Base-by-base conservation (phyloP, 1,284 basidiomycete genomes). In the Microbotryum scabiosae region DNA sequence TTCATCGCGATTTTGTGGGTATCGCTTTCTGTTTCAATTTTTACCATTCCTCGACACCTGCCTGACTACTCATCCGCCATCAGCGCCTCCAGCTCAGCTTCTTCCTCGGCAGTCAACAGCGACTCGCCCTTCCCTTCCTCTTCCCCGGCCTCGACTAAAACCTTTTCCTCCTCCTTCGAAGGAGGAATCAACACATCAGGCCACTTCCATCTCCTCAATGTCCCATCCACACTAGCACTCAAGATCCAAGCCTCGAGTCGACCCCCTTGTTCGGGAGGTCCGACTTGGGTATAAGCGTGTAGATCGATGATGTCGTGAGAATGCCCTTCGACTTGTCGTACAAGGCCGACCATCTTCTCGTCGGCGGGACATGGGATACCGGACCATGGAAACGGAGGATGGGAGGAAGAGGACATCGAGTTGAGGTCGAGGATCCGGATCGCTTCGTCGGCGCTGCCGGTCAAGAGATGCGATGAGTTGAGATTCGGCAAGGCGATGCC, bases 301-400 rank as follows among this genome's bases (percentile, higher is more conserved):
- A 96, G 74, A 2, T 81, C 82, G 6, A 82, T 86, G 12, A 94
- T 84, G 68, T 92, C 88, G 66, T 89, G 88, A 82, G 85, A 90
- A 73, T 96, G 92, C 6, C 82, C 90, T 66, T 91, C 86, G 8
- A 89, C 76, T 66, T 82, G 80, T 0, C 72, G 65, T 20, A 83
- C 78, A 21, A 88, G 73, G 21, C 70, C 60, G 0, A 54, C 49
- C n/a, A 41, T 58, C 53, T n/a, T 62, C 49, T 44, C n/a, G 0
- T 63, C 56, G n/a, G 56, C 59, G 9, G 73, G 65, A 23, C 32
- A 23, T 0, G 57, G 50, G 2, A 55, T 14, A 1, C 57, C 56
- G 14, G 46, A 28, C 61, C 62, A 67, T 2, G 48, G 16, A 3
- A 18, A 41, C 14, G 36, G 36, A 41, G 36, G 36, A 18, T 41